Percentiles rank a stretch among this genome's conserved stretches.
phyloP scores from a whole-genome alignment of 495 filamentous ascomycete species.

The Durotheca rogersii region DNA sequence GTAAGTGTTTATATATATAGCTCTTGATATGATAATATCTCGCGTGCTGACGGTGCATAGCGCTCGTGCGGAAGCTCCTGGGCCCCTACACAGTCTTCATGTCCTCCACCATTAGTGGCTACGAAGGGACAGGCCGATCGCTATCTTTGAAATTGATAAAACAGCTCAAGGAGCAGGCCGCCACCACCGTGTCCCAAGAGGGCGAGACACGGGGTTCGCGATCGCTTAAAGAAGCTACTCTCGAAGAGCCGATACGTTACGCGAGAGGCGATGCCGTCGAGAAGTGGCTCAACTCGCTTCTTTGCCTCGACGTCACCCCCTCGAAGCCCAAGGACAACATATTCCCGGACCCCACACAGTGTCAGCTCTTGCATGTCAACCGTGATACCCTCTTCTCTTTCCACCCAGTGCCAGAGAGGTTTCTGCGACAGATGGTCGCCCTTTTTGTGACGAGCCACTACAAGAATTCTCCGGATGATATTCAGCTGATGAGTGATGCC shows the following conservation, averaged over 20 bases:
- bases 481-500: conserved; percentile 97
- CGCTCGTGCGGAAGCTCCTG: conserved; percentile 85
- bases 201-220: conserved; percentile 64
- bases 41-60: conserved; percentile 8
- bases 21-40: neutral
- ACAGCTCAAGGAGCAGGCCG: conserved; percentile 90
- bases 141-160: conserved; percentile 96
- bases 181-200: conserved; percentile 58
- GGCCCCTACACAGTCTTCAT: conserved; percentile 99
- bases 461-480: conserved; percentile 97
- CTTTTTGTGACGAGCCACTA: conserved; percentile 98
- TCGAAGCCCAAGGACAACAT: conserved; percentile 74
- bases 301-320: conserved; percentile 88
- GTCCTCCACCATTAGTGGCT: conserved; percentile 98
- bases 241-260: conserved; percentile 93
- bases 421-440: conserved; percentile 96
- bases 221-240: conserved; percentile 87
- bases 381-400: conserved; percentile 97
- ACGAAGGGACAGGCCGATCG: conserved; percentile 95
- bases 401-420: conserved; percentile 93
- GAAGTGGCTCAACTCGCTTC: conserved; percentile 91
- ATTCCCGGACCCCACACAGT: conserved; percentile 85
- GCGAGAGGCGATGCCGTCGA: conserved; percentile 88
- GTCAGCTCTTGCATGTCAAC: conserved; percentile 90
- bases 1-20: conserved; percentile 32